These are phyloP conservation scores for Cystobasidiaceae sp. DNA, from an alignment of 1,284 basidiomycete genomes.

Conservation along the genomic window DNA sequence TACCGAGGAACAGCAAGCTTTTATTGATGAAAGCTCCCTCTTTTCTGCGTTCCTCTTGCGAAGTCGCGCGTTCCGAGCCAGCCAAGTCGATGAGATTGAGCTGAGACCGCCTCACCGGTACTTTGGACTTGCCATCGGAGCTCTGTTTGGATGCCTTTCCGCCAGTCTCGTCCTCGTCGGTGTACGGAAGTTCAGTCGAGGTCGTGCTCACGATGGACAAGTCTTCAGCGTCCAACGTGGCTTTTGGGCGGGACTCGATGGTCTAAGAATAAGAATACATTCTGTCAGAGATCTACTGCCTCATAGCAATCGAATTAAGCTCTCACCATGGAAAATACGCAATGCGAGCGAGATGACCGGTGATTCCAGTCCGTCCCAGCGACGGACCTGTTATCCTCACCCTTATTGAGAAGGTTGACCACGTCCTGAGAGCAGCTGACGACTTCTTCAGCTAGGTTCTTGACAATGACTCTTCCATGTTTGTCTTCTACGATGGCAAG, in stretches of 20 bases:
- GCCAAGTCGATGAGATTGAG: constrained; percentile 56
- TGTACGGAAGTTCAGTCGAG: too few relatives aligned
- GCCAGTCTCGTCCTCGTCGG: too few relatives aligned
- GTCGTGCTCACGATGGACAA: too few relatives aligned
- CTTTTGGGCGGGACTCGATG: too few relatives aligned
- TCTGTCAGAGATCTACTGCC: too few relatives aligned
- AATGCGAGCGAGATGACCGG: constrained; percentile 53
- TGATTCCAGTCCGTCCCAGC: constrained; percentile 59
- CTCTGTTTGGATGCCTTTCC: too few relatives aligned
- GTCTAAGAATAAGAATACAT: too few relatives aligned
- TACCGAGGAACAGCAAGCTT: constrained; percentile 47
- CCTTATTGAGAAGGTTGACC: constrained; percentile 50
- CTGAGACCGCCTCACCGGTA: constrained; percentile 40
- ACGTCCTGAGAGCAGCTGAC: constrained; percentile 53
- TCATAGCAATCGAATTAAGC: too few relatives aligned
- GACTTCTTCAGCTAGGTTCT: constrained; percentile 53
- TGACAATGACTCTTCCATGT: constrained; percentile 51
- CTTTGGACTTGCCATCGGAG: constrained; percentile 2
- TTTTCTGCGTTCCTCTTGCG: constrained; percentile 52
- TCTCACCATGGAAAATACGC: constrained; percentile 54
- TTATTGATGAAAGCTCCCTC: constrained; percentile 58
- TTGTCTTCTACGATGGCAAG: constrained; percentile 43
- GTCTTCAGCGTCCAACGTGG: too few relatives aligned
- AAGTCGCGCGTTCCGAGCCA: constrained; percentile 55
- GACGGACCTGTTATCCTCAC: constrained; percentile 52